phyloP scores from a whole-genome alignment of 805 yeast genomes.

The Nakazawaea siamensis region DNA sequence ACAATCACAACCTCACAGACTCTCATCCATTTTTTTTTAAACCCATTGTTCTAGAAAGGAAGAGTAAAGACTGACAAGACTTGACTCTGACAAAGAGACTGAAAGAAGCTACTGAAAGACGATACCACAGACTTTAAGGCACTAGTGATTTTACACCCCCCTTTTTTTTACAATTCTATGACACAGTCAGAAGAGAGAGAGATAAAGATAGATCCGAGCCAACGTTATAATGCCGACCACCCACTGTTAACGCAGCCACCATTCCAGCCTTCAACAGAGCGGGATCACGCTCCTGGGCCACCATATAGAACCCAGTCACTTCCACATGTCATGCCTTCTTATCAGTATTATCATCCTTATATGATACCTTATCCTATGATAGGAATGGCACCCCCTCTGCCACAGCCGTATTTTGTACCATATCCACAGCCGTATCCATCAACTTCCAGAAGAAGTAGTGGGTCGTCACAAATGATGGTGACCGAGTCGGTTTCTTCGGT shows the following conservation, averaged over 20 bases:
- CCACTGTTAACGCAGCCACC: constrained; percentile 9
- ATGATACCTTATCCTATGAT: neutral
- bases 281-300: neutral
- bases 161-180: too few species aligned
- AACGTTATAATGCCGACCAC: constrained; percentile 2
- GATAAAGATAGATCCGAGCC: too few species aligned
- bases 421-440: neutral
- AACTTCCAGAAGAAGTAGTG: too few species aligned
- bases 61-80: too few species aligned
- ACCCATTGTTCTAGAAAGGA: too few species aligned
- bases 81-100: too few species aligned
- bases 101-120: too few species aligned
- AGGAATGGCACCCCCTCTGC: neutral
- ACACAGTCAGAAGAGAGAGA: too few species aligned
- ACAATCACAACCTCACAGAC: too few species aligned
- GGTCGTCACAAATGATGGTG: neutral
- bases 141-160: too few species aligned
- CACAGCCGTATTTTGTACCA: neutral
- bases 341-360: constrained; percentile 1
- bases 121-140: too few species aligned
- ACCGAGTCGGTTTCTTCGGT: constrained; percentile 15
- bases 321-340: constrained; percentile 9
- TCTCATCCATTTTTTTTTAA: too few species aligned
- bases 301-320: constrained; percentile 4
- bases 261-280: constrained; percentile 2